Evolutionary conservation across 2,329 filamentous ascomycete species (phyloP).

Genomic region (Penicillium paneum): DNA sequence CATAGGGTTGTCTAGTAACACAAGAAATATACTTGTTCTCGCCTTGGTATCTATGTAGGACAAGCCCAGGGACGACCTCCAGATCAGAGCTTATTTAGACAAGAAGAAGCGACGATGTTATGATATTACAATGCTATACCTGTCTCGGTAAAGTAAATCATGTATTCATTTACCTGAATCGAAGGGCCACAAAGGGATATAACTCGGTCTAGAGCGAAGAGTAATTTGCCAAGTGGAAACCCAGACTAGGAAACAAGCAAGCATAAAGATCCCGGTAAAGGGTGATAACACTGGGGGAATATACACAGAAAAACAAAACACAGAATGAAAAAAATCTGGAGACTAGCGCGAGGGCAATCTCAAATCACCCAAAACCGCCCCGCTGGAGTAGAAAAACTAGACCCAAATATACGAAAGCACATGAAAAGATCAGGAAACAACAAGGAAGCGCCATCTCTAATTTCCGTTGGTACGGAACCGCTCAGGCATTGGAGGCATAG

Average conservation of each 20-base stretch:
- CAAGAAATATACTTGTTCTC: not conserved
- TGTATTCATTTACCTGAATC: not conserved
- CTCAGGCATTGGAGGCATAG: constrained; percentile 35
- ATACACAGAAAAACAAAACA: constrained; percentile 3
- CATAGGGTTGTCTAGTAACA: not conserved
- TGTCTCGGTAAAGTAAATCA: not conserved
- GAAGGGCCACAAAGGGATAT: not conserved
- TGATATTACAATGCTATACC: not conserved
- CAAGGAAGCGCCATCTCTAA: constrained; percentile 9
- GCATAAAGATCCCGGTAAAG: not conserved
- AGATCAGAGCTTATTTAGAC: constrained; percentile 1
- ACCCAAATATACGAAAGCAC: not conserved
- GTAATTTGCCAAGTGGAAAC: not conserved
- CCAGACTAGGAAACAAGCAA: not conserved
- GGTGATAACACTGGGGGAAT: constrained; percentile 13
- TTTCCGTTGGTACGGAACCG: constrained; percentile 26
- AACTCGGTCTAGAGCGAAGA: not conserved
- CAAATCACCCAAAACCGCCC: not conserved
- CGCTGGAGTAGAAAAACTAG: not conserved
- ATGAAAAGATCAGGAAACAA: not conserved
- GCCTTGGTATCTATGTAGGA: not conserved
- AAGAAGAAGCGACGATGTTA: not conserved
- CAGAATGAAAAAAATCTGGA: not conserved
- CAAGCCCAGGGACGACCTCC: not conserved
- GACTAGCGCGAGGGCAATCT: not conserved